Evolutionary conservation across 1,139 yeast species (phyloP).

Genomic region (Debaryomyces subglobosus): DNA sequence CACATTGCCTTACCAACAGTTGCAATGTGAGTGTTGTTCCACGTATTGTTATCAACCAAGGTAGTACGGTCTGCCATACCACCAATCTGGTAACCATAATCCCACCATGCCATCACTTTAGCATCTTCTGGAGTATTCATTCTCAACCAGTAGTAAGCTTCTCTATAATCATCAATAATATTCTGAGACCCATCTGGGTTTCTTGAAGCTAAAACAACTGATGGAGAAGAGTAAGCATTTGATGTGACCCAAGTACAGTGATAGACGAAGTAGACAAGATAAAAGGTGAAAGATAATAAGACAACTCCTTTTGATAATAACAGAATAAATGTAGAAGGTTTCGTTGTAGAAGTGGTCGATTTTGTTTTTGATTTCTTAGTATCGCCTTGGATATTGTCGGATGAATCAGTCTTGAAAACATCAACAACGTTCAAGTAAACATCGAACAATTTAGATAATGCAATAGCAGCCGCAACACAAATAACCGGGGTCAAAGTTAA

Average conservation of each 20-base stretch:
- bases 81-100: conserved; percentile 98
- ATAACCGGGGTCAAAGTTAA: conserved; percentile 94
- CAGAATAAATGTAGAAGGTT: conserved; percentile 35
- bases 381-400: conserved; percentile 10
- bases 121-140: conserved; percentile 98
- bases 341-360: conserved; percentile 13
- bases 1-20: conserved; percentile 99
- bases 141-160: conserved; percentile 98
- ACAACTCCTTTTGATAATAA: conserved; percentile 64
- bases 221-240: conserved; percentile 95
- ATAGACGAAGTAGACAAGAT: conserved; percentile 79
- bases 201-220: conserved; percentile 88
- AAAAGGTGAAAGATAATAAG: conserved; percentile 68
- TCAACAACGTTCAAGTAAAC: conserved; percentile 73
- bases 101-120: conserved; percentile 99
- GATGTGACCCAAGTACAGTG: conserved; percentile 99
- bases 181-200: conserved; percentile 84
- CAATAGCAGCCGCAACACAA: conserved; percentile 88
- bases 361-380: conserved; percentile 14
- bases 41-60: conserved; percentile 96
- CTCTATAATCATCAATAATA: conserved; percentile 95
- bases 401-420: conserved; percentile 26
- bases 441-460: conserved; percentile 82
- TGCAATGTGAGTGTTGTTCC: conserved; percentile 99
- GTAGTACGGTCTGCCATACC: conserved; percentile 99